Percentiles rank a stretch among this genome's conserved stretches.
phyloP scores from a whole-genome alignment of 1,284 basidiomycete species.

The Wolfiporia cocos region DNA sequence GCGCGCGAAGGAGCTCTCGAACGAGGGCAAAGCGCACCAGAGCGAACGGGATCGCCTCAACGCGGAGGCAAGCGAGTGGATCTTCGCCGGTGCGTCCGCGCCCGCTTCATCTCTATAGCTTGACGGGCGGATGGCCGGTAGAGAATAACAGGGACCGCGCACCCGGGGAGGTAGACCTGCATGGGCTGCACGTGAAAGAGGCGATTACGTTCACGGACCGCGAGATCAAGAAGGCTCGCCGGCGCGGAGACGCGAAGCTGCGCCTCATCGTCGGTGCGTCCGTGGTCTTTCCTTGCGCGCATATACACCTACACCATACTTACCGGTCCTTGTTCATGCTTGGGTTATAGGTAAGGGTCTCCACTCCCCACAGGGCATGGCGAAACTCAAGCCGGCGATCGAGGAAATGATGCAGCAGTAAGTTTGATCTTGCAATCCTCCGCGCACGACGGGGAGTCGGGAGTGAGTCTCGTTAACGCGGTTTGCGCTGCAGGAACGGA shows the following conservation, averaged over 20 bases:
- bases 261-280: constrained; percentile 79
- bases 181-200: constrained; percentile 92
- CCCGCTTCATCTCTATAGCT: not conserved
- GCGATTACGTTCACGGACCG: constrained; percentile 70
- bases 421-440: constrained; percentile 14
- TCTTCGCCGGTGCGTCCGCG: constrained; percentile 60
- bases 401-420: constrained; percentile 83
- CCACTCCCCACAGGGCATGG: constrained; percentile 75
- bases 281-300: not conserved
- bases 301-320: no score
- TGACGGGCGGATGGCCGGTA: constrained; percentile 22
- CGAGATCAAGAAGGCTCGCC: constrained; percentile 65
- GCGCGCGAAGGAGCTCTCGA: constrained; percentile 78
- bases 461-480: no score
- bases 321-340: not conserved
- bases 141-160: constrained; percentile 83
- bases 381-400: constrained; percentile 93
- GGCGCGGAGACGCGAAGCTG: constrained; percentile 63
- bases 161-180: constrained; percentile 80
- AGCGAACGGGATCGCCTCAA: constrained; percentile 79
- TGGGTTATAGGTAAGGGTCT: constrained; percentile 53
- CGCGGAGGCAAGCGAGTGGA: constrained; percentile 84
- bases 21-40: constrained; percentile 82
- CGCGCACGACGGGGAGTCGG: no score
- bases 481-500: constrained; percentile 60